phyloP scores from a whole-genome alignment of 371 early-diverging fungal species.

The Mucor plumbeus region DNA sequence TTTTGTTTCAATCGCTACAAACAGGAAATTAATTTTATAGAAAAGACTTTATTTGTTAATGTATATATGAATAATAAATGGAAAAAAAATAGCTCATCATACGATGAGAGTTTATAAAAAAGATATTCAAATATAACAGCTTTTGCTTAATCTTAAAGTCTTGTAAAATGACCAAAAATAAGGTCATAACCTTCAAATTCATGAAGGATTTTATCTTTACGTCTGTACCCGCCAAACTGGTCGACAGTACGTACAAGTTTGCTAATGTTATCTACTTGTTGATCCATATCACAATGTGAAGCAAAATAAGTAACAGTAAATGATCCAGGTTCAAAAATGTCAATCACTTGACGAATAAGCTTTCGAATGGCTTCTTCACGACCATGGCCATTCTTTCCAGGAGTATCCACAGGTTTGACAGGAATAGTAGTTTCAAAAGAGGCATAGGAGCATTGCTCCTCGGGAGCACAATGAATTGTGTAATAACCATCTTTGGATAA shows the following conservation, averaged over 20 bases:
- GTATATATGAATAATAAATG: no score
- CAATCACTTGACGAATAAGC: conserved; percentile 78
- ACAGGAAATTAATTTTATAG: no score
- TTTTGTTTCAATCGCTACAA: no score
- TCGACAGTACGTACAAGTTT: conserved; percentile 56
- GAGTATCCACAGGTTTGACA: conserved; percentile 39
- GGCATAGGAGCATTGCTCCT: conserved; percentile 94
- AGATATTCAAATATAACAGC: not conserved
- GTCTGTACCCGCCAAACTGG: conserved; percentile 60
- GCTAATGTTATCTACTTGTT: conserved; percentile 47
- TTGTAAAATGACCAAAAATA: conserved; percentile 71
- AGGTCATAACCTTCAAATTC: conserved; percentile 84
- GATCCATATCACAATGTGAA: conserved; percentile 52
- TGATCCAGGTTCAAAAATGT: conserved; percentile 81
- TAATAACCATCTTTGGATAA: conserved; percentile 82
- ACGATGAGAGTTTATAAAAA: not conserved
- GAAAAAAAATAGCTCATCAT: conserved; percentile 1
- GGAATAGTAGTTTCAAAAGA: conserved; percentile 96
- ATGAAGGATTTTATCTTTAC: conserved; percentile 77
- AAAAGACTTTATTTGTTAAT: no score
- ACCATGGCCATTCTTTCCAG: conserved; percentile 35
- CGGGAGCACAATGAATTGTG: conserved; percentile 96
- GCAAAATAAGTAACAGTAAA: conserved; percentile 89
- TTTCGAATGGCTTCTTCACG: conserved; percentile 52
- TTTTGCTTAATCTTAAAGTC: conserved; percentile 20